Conservation (phyloP, 257 asterid species). For the Verbascum thapsus region DNA sequence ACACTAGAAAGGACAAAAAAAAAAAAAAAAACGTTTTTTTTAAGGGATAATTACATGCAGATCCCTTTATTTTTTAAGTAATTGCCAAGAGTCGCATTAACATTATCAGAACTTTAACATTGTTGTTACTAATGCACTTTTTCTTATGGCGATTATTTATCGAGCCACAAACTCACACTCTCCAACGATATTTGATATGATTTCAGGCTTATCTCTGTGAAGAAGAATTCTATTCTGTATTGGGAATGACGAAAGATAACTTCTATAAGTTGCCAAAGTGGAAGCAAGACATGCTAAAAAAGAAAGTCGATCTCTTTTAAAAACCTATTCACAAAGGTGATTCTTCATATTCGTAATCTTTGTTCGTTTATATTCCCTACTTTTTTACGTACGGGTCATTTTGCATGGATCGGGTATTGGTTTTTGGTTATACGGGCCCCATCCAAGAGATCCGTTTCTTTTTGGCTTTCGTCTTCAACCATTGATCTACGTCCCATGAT, state of each 20-base stretch:
- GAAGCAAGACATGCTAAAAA: slow-evolving; percentile 86
- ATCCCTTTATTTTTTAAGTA: too few relatives aligned
- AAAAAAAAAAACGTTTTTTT: too few relatives aligned
- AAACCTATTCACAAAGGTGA: slow-evolving; percentile 18
- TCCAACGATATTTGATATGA: slow-evolving; percentile 21
- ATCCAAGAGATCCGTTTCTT: slow-evolving; percentile 37
- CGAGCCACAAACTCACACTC: not conserved
- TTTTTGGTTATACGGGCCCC: slow-evolving; percentile 36
- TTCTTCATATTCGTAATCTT: slow-evolving; percentile 23
- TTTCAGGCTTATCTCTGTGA: slow-evolving; percentile 86
- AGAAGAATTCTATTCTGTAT: slow-evolving; percentile 61
- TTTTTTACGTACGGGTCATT: slow-evolving; percentile 37
- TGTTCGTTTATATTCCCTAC: slow-evolving; percentile 28
- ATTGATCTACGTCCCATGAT: slow-evolving; percentile 29
- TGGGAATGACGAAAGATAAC: slow-evolving; percentile 65
- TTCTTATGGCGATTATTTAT: too few relatives aligned
- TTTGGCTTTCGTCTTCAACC: slow-evolving; percentile 9
- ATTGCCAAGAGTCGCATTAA: too few relatives aligned
- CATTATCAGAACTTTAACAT: too few relatives aligned
- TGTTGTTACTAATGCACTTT: too few relatives aligned
- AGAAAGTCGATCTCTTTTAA: slow-evolving; percentile 89
- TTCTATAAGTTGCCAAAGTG: slow-evolving; percentile 80
- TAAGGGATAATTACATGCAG: too few relatives aligned
- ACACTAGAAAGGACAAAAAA: too few relatives aligned
- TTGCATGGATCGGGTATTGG: slow-evolving; percentile 36